These are phyloP conservation scores for Candida parachauliodes DNA, from an alignment of 805 yeast species.

Conservation along the genomic window DNA sequence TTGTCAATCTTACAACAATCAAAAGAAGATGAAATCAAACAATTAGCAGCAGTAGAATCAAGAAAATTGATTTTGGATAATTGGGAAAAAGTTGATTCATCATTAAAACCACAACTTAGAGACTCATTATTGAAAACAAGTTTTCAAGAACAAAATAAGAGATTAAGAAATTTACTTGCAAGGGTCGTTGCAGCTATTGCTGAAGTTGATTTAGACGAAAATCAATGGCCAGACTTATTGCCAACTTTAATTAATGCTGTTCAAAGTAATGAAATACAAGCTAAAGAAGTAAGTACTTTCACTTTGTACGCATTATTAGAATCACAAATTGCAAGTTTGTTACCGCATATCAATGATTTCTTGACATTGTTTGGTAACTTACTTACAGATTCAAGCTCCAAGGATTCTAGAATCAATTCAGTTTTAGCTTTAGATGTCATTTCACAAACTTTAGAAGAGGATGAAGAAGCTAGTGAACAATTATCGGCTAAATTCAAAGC, in stretches of 20 bases:
- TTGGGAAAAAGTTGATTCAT: constrained; percentile 58
- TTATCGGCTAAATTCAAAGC: constrained; percentile 54
- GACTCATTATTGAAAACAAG: constrained; percentile 65
- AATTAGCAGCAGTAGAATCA: constrained; percentile 95
- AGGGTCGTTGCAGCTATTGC: constrained; percentile 88
- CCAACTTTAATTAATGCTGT: constrained; percentile 66
- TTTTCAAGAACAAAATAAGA: constrained; percentile 58
- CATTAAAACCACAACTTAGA: constrained; percentile 59
- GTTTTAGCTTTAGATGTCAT: constrained; percentile 76
- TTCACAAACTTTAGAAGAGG: constrained; percentile 64
- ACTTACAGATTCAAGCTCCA: constrained; percentile 56
- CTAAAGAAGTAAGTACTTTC: constrained; percentile 81
- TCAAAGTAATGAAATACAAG: constrained; percentile 46
- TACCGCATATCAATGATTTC: constrained; percentile 60
- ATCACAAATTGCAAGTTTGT: constrained; percentile 55
- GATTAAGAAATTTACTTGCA: constrained; percentile 84
- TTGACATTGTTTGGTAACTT: constrained; percentile 68
- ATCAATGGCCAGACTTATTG: constrained; percentile 73
- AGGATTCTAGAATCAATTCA: constrained; percentile 77
- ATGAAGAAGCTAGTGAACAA: constrained; percentile 40
- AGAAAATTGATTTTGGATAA: constrained; percentile 72
- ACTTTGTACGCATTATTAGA: constrained; percentile 77
- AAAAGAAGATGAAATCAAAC: constrained; percentile 69
- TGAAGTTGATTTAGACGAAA: constrained; percentile 59
- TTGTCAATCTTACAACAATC: constrained; percentile 75